Conservation (phyloP, 2,329 filamentous ascomycete species). For the Paraconiothyrium sp. region DNA sequence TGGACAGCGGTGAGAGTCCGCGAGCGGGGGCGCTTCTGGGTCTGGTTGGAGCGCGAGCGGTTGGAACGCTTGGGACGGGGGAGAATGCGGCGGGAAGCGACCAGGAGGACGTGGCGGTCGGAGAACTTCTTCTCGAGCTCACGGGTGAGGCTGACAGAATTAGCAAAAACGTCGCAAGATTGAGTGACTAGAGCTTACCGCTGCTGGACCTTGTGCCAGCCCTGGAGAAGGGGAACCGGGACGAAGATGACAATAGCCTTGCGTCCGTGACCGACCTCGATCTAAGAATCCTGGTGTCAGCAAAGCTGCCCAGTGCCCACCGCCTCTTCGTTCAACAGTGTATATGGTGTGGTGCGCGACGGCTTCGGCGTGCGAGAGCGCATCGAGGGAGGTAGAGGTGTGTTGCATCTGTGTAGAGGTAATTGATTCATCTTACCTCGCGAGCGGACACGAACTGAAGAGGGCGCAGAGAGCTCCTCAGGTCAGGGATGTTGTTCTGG, state of each 20-base stretch:
- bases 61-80: constrained; percentile 98
- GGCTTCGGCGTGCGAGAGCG: constrained; percentile 39
- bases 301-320: constrained; percentile 65
- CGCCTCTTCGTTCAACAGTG: constrained; percentile 59
- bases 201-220: constrained; percentile 99
- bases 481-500: constrained; percentile 98
- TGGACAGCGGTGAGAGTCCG: constrained; percentile 98
- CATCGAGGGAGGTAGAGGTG: constrained; percentile 26
- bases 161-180: constrained; percentile 14
- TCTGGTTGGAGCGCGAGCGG: constrained; percentile 95
- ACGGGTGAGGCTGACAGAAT: constrained; percentile 81
- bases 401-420: constrained; percentile 25
- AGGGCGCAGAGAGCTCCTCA: constrained; percentile 94
- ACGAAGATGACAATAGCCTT: constrained; percentile 99
- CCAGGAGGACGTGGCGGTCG: constrained; percentile 98
- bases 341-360: constrained; percentile 33
- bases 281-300: constrained; percentile 74
- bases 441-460: constrained; percentile 99
- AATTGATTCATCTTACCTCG: constrained; percentile 81
- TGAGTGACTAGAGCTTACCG: constrained; percentile 73
- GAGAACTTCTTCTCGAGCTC: constrained; percentile 99
- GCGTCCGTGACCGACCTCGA: constrained; percentile 99
- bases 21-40: constrained; percentile 97
- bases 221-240: constrained; percentile 96
- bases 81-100: constrained; percentile 97